Evolutionary conservation across 495 filamentous ascomycete genomes (phyloP), one percentile per base, ranked within the genome.

Genomic region (Talaromyces proteolyticus): DNA sequence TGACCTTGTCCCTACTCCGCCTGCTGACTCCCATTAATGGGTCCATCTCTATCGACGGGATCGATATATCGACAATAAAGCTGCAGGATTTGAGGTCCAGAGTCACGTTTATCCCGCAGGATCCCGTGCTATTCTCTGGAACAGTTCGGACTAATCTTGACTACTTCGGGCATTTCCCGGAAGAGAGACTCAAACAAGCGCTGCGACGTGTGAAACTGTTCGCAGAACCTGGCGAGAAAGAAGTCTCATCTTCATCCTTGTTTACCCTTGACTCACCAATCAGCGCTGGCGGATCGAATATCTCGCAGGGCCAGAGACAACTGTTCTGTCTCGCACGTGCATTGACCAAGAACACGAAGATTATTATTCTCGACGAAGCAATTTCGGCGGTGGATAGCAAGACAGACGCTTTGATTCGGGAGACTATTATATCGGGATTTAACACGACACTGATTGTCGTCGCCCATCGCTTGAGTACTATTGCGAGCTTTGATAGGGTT

Each of bases 21-120:
- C 81, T 87, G 14, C 64, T 94, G 12, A 88, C 93, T 62, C 83
- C 87, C 2, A 86, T 90, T 55, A 72, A 75, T 26, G 90, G 90
- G 47, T 84, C 83, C 57, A 94, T 96, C 47, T 52, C 86, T 0
- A 82, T 95, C 34, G 91, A 95, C 57, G 85, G 79, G 47, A 64
- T 96, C 22, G 88, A 95, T 60, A 85, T 95, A 53, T 79, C 85
- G 18, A 64, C 67, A 49, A 89, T 95, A 54, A 86, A 84, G 11
- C 76, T 93, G 14, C 80, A 82, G 52, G 83, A 91, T 61, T 75
- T 96, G 42, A 79, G 91, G 22, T 79, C 89, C 66, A 79, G 81
- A 10, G 86, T 95, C 53, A 90, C 88, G 3, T 91, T 95, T 65
- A 88, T 96, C 29, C 90, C 91, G 8, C 91, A 95, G 72, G 86